Base-by-base conservation (phyloP, 1,284 basidiomycete species). In the Cerrena zonata region DNA sequence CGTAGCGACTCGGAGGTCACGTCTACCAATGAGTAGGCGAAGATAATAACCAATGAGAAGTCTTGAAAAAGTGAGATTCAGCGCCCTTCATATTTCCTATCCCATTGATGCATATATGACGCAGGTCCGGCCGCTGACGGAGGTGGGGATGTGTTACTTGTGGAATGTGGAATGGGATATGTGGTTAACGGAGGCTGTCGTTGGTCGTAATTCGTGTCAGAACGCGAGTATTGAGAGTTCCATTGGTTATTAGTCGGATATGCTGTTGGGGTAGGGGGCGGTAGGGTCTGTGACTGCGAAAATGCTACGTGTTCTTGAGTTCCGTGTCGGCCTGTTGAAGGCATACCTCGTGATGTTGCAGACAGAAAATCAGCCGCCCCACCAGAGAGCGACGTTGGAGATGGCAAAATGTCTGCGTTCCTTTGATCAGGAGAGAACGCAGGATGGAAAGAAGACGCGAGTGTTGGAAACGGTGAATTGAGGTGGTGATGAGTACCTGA, bases 401-500 rank as follows among this genome's bases (percentile, higher is more conserved):
- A 63, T 15, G 65, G 44, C 19, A 47, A 45, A 30, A 56, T 44
- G 42, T 63, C 62, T 26, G 53, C 51, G 37, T 44, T 51, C 36
- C 59, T 50, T 49, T 56, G 50, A 40, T 56, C 43, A 46, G 65
- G 65, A 44, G 64, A 59, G 53, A 67, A 64, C 36, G 58, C 50
- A 50, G 78, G 72, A 65, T 68, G 74, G 63, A 75, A 79, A 4
- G 76, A 68, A 19, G 77, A 69, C 19, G 62, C 60, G 38, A 69
- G 63, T 21, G 68, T 67, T 42, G 67, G 67, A 54, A 67, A 65
- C 25, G 61, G 56, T 26, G 58, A 53, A 47, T 55, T 56, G 46
- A 15, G 15, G 10, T 53, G 50, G 49, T 56, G 62, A 23, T 58
- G 59, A 24, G 59, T 30, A 47, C 56, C 58, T 46, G 54, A 59